phyloP scores from a whole-genome alignment of 345 rosid species.

The Lepidium didymum region DNA sequence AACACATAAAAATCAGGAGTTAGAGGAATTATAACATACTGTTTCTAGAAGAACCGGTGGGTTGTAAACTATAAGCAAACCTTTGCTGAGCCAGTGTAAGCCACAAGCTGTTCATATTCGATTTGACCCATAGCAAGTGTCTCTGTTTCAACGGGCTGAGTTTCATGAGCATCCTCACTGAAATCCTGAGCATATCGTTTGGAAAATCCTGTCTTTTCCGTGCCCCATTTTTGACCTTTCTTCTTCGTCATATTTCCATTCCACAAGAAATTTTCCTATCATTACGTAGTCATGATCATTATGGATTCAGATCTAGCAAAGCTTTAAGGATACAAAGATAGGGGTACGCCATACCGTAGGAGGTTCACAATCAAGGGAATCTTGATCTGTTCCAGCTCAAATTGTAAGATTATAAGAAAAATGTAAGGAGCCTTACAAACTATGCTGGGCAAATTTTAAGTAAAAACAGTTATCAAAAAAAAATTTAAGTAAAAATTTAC shows the following conservation, averaged over 20 bases:
- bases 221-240: constrained; percentile 94
- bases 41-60: neutral
- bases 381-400: constrained; percentile 42
- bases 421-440: constrained; percentile 4
- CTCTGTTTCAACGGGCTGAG: constrained; percentile 32
- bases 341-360: constrained; percentile 41
- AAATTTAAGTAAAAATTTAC: no score
- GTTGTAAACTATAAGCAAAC: constrained; percentile 12
- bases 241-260: constrained; percentile 82
- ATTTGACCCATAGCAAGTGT: constrained; percentile 21
- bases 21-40: neutral
- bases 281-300: neutral
- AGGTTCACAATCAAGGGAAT: constrained; percentile 37
- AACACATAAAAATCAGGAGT: constrained; percentile 10
- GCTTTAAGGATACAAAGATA: constrained; percentile 1
- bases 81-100: constrained; percentile 61
- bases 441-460: neutral
- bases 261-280: constrained; percentile 64
- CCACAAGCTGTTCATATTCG: constrained; percentile 56
- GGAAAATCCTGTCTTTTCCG: constrained; percentile 43
- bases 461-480: no score
- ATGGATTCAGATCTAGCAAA: neutral
- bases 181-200: constrained; percentile 41
- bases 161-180: constrained; percentile 35
- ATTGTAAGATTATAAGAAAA: constrained; percentile 21